These are phyloP conservation scores for Blastomyces silverae DNA, from an alignment of 2,329 filamentous ascomycete species.

Conservation along the genomic window DNA sequence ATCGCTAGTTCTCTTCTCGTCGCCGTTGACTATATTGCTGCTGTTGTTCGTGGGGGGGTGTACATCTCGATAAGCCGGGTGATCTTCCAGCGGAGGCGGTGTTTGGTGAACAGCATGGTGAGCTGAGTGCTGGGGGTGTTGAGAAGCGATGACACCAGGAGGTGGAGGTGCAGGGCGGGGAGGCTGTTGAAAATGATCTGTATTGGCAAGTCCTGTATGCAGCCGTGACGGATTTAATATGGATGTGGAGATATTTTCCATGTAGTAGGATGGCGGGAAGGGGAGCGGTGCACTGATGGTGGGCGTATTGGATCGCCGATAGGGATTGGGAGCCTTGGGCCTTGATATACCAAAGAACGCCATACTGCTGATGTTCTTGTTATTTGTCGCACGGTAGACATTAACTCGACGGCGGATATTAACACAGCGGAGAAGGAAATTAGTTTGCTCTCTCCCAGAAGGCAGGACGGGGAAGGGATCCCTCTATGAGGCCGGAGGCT, in stretches of 20 bases:
- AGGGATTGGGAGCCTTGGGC: neutral
- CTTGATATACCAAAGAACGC: conserved; percentile 9
- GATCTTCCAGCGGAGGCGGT: conserved; percentile 10
- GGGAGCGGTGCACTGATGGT: conserved; percentile 11
- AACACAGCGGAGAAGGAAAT: neutral
- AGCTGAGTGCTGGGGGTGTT: neutral
- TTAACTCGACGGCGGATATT: neutral
- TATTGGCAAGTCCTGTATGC: neutral
- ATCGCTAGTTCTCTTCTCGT: neutral
- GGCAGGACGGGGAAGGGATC: neutral
- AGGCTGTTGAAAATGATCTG: neutral
- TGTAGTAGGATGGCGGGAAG: conserved; percentile 7
- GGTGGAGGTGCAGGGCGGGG: conserved; percentile 4
- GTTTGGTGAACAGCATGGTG: neutral
- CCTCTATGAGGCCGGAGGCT: conserved; percentile 3
- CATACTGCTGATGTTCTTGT: conserved; percentile 1
- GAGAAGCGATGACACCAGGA: neutral
- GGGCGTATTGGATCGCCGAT: conserved; percentile 9
- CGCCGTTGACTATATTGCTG: neutral
- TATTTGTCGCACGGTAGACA: conserved; percentile 2
- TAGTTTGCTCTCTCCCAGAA: neutral
- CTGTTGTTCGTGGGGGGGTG: neutral
- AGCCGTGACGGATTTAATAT: neutral
- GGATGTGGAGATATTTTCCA: conserved; percentile 4
- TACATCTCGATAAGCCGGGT: conserved; percentile 9